phyloP scores from a whole-genome alignment of 306 rosid species.

The Vigna reflexopilosa region DNA sequence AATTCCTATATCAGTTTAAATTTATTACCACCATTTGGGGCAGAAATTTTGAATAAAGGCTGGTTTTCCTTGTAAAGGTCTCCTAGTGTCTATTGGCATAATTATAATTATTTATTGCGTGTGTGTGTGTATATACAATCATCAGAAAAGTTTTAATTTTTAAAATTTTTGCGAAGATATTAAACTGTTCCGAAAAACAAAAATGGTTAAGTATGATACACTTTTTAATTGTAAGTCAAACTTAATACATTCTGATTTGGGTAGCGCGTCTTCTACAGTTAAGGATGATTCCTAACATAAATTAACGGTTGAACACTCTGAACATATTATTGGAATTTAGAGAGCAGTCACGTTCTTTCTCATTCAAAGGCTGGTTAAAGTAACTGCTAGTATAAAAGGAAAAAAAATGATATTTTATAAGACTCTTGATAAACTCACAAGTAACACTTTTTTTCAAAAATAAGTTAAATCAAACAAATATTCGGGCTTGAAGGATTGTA shows the following conservation, averaged over 20 bases:
- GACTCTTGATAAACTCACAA: neutral
- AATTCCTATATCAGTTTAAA: slow-evolving; percentile 2
- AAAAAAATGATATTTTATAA: too few relatives aligned
- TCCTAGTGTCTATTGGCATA: neutral
- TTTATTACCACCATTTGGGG: neutral
- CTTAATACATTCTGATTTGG: too few relatives aligned
- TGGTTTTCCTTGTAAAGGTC: neutral
- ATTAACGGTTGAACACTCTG: too few relatives aligned
- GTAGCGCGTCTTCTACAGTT: neutral
- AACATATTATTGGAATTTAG: too few relatives aligned
- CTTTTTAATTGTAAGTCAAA: too few relatives aligned
- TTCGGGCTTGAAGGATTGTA: slow-evolving; percentile 4
- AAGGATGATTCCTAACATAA: neutral
- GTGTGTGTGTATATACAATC: too few relatives aligned
- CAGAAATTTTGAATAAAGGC: neutral
- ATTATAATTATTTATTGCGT: too few relatives aligned
- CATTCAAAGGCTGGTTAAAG: neutral
- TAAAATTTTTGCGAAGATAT: too few relatives aligned
- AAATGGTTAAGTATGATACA: too few relatives aligned
- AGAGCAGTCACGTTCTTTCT: neutral
- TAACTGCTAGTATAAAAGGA: neutral
- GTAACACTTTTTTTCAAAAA: neutral
- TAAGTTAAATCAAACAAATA: neutral
- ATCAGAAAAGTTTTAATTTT: too few relatives aligned
- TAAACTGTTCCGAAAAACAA: too few relatives aligned